phyloP scores from a whole-genome alignment of 2,329 filamentous ascomycete genomes.

The Claviceps fusiformis region DNA sequence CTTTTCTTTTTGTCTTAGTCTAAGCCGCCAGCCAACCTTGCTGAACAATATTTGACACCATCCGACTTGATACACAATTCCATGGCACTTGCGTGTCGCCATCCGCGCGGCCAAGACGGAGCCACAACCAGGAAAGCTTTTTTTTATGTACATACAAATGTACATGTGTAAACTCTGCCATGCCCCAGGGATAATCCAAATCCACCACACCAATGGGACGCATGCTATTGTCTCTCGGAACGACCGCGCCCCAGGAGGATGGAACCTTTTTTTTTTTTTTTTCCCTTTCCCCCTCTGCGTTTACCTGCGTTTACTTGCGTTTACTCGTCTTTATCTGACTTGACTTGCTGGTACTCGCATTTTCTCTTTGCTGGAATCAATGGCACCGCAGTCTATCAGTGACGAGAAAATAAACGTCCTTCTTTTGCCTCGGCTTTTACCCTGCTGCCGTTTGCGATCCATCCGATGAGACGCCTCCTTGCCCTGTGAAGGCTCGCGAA shows the following conservation, averaged over 20 bases:
- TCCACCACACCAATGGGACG: conserved; percentile 1
- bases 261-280: conserved; percentile 4
- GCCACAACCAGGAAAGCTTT: neutral
- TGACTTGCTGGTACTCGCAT: neutral
- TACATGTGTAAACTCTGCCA: neutral
- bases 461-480: conserved; percentile 20
- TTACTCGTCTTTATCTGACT: conserved; percentile 3
- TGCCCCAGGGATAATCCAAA: neutral
- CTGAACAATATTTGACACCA: neutral
- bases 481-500: conserved; percentile 12
- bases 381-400: too few relatives aligned
- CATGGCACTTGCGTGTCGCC: neutral
- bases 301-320: neutral
- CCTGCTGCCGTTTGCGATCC: conserved; percentile 13
- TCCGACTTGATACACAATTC: neutral
- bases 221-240: conserved; percentile 13
- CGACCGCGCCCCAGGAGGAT: conserved; percentile 9
- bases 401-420: neutral
- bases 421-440: neutral
- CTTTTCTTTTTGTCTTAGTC: too few relatives aligned
- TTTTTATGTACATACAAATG: neutral
- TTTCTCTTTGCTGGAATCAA: conserved; percentile 1
- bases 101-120: neutral
- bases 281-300: neutral
- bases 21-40: neutral